These are phyloP conservation scores for Annulohypoxylon stygium DNA, from an alignment of 495 filamentous ascomycete genomes.

Conservation along the genomic window DNA sequence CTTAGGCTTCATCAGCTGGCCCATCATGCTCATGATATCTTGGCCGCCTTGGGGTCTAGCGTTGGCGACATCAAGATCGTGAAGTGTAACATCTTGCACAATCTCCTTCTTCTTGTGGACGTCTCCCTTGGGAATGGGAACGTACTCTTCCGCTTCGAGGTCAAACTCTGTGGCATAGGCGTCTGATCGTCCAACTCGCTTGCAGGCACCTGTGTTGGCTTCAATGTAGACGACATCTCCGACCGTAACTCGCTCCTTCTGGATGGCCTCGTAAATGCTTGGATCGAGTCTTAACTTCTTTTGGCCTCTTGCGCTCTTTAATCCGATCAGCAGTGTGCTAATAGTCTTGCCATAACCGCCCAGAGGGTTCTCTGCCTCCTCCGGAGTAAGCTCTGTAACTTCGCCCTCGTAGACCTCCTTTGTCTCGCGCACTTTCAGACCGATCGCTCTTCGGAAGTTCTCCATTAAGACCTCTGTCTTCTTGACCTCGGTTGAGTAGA, in stretches of 20 bases:
- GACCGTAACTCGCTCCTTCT: conserved; percentile 95
- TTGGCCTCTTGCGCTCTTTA: conserved; percentile 92
- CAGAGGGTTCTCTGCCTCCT: conserved; percentile 97
- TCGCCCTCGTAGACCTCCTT: conserved; percentile 99
- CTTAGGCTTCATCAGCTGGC: conserved; percentile 98
- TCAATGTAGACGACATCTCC: conserved; percentile 99
- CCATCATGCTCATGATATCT: conserved; percentile 99
- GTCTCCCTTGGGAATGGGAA: conserved; percentile 97
- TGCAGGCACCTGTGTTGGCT: conserved; percentile 96
- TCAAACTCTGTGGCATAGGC: conserved; percentile 98
- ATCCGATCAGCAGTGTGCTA: conserved; percentile 85
- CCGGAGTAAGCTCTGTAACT: conserved; percentile 94
- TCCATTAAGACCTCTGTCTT: conserved; percentile 99
- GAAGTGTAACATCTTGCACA: conserved; percentile 97
- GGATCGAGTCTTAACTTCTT: conserved; percentile 98
- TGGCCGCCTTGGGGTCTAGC: conserved; percentile 94
- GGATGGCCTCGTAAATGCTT: conserved; percentile 98
- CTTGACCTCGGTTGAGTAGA: conserved; percentile 97
- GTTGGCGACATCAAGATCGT: conserved; percentile 97
- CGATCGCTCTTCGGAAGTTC: conserved; percentile 96
- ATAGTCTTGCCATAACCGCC: conserved; percentile 96
- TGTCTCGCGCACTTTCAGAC: conserved; percentile 94
- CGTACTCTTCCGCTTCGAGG: conserved; percentile 97
- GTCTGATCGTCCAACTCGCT: conserved; percentile 93
- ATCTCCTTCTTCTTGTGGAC: conserved; percentile 99